These are phyloP conservation scores for Grosmannia clavigera DNA, from an alignment of 2,329 filamentous ascomycete species.

Conservation along the genomic window DNA sequence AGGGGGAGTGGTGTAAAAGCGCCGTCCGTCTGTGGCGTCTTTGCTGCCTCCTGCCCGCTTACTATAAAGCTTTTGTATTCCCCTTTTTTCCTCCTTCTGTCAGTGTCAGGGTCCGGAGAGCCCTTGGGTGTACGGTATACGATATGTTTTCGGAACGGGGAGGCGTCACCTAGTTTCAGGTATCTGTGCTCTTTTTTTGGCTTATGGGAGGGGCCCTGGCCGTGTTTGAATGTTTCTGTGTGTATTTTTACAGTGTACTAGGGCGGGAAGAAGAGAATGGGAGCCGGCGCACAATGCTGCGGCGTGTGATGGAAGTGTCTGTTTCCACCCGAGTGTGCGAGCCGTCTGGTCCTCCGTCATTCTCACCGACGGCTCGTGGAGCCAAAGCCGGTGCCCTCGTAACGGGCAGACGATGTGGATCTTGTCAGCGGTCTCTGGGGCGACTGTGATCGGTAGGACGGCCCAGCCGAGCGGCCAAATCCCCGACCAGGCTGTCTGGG, in stretches of 20 bases:
- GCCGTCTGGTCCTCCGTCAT: background rate
- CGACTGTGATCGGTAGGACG: conserved; percentile 19
- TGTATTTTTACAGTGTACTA: background rate
- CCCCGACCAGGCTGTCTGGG: conserved; percentile 5
- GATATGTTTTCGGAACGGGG: conserved; percentile 2
- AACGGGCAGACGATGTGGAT: conserved; percentile 31
- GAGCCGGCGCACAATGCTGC: background rate
- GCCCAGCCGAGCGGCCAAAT: conserved; percentile 18
- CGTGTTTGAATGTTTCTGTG: background rate
- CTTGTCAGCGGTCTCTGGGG: conserved; percentile 21
- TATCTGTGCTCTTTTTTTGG: background rate
- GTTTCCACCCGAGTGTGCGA: background rate
- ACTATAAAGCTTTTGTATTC: background rate
- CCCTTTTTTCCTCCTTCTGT: background rate
- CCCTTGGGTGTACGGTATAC: conserved; percentile 1
- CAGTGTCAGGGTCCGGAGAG: background rate
- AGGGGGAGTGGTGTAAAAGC: background rate
- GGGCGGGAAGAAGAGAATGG: background rate
- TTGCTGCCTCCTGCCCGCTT: background rate
- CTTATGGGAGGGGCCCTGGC: background rate
- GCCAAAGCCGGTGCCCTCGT: conserved; percentile 63
- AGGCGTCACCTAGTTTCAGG: background rate
- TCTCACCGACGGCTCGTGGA: conserved; percentile 40
- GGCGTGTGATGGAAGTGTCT: background rate
- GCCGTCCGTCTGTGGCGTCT: background rate